phyloP scores from a whole-genome alignment of 805 yeast species.

The Lachancea sp. region DNA sequence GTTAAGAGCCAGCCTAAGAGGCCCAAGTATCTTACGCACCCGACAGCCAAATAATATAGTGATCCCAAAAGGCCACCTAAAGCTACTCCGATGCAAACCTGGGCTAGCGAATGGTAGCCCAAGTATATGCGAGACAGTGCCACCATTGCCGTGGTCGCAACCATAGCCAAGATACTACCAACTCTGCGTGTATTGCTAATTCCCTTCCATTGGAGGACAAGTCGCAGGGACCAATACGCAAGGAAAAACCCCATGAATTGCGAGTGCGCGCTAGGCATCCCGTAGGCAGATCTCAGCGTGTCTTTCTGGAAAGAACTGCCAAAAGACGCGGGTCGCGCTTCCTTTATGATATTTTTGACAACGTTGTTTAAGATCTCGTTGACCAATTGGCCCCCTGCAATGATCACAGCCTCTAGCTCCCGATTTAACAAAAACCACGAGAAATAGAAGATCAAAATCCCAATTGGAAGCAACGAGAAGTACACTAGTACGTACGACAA shows the following conservation, averaged over 20 bases:
- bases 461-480: slow-evolving; percentile 74
- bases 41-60: slow-evolving; percentile 46
- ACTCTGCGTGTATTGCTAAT: slow-evolving; percentile 28
- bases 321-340: slow-evolving; percentile 62
- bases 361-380: slow-evolving; percentile 69
- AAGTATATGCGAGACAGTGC: slow-evolving; percentile 70
- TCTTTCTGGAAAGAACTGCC: slow-evolving; percentile 33
- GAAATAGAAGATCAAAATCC: slow-evolving; percentile 67
- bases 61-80: slow-evolving; percentile 59
- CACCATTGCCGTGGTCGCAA: slow-evolving; percentile 37
- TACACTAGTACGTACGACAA: slow-evolving; percentile 60
- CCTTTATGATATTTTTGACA: slow-evolving; percentile 55
- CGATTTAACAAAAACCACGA: slow-evolving; percentile 79
- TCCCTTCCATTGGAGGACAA: slow-evolving; percentile 39
- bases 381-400: slow-evolving; percentile 79
- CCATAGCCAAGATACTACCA: slow-evolving; percentile 29
- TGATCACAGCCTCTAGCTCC: slow-evolving; percentile 76
- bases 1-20: slow-evolving; percentile 56
- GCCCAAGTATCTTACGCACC: slow-evolving; percentile 59
- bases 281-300: slow-evolving; percentile 57
- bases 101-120: slow-evolving; percentile 66
- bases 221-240: slow-evolving; percentile 45
- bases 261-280: slow-evolving; percentile 97
- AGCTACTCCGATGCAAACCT: slow-evolving; percentile 65
- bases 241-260: slow-evolving; percentile 89